Evolutionary conservation across 306 rosid species (phyloP), one percentile per base, ranked within the genome.

Genomic region (Lathyrus aphaca): DNA sequence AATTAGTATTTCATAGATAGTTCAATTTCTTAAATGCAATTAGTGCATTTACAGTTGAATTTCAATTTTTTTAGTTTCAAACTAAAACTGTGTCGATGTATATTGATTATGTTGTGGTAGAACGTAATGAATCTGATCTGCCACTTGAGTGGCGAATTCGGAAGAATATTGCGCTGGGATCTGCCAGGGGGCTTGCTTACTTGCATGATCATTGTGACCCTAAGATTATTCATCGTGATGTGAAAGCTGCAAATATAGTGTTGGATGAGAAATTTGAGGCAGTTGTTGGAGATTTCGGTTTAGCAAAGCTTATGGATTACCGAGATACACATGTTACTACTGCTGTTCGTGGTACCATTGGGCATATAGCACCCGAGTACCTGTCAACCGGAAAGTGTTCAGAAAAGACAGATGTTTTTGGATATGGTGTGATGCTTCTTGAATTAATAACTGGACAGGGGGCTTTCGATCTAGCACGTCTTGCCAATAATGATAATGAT

Each of bases 341-440:
- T 61, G 97, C 95, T 14, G 97, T 91, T 6, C 92, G 97, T 10
- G 98, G 97, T 73, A 94, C 97, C 8, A 79, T 88, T 76, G 98
- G 98, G 63, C 97, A 90, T 75, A 94, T 94, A 55, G 96, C 96
- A 48, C 98, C 98, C 3, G 98, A 94, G 80, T 94, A 87, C 74
- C 87, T 90, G 56, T 90, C 98, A 66, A 94, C 97, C 38, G 97
- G 98, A 75, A 90, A 90, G 69, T 87, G 91, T 71, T 90, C 97
- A 6, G 98, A 94, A 76, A 94, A 94, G 81, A 90, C 96, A 30
- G 98, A 90, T 61, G 96, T 90, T 79, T 94, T 94, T 74, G 98
- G 97, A 68, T 94, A 91, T 27, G 99, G 99, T n/a, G 97, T 87
- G 77, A 94, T 86, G 95, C 97, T 94, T 84, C 97, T 94, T 66